These are phyloP conservation scores for Dimocarpus longan DNA, from an alignment of 345 rosid genomes.

Conservation along the genomic window DNA sequence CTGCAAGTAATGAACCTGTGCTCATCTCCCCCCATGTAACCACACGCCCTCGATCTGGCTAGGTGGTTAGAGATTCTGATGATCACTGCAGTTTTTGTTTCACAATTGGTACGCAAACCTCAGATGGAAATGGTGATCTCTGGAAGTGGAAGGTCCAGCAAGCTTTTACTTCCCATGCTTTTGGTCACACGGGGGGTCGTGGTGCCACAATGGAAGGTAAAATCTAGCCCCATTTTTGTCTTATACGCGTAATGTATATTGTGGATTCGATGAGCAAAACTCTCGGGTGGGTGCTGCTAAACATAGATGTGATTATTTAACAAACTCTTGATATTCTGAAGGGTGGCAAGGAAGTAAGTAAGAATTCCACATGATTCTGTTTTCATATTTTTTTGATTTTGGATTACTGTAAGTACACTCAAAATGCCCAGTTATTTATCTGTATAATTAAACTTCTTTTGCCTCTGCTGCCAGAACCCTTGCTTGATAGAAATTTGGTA, in stretches of 20 bases:
- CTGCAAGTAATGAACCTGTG: constrained; percentile 48
- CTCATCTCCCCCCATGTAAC: constrained; percentile 39
- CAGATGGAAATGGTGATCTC: constrained; percentile 16
- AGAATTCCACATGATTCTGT: constrained; percentile 18
- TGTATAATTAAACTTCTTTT: constrained; percentile 12
- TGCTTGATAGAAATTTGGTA: constrained; percentile 5
- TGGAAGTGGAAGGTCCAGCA: constrained; percentile 15
- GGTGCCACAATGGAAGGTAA: constrained; percentile 18
- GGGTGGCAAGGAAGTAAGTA: not conserved
- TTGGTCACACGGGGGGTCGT: constrained; percentile 6
- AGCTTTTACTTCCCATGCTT: constrained; percentile 17
- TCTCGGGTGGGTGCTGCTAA: constrained; percentile 12
- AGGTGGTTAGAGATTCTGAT: constrained; percentile 15
- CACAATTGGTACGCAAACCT: constrained; percentile 22
- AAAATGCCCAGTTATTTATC: constrained; percentile 17
- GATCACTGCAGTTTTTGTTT: constrained; percentile 8
- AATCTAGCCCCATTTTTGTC: constrained; percentile 18
- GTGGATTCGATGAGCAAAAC: constrained; percentile 16
- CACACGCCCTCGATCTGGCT: constrained; percentile 39
- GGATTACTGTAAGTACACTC: constrained; percentile 16
- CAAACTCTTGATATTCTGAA: constrained; percentile 22
- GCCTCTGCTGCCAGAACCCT: not conserved
- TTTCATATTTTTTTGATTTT: constrained; percentile 9
- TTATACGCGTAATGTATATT: constrained; percentile 18
- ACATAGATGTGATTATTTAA: constrained; percentile 2